Percentiles rank a stretch among this genome's conserved stretches.
Evolutionary conservation across 1,284 basidiomycete species (phyloP).

Genomic region (Kwoniella shivajii): DNA sequence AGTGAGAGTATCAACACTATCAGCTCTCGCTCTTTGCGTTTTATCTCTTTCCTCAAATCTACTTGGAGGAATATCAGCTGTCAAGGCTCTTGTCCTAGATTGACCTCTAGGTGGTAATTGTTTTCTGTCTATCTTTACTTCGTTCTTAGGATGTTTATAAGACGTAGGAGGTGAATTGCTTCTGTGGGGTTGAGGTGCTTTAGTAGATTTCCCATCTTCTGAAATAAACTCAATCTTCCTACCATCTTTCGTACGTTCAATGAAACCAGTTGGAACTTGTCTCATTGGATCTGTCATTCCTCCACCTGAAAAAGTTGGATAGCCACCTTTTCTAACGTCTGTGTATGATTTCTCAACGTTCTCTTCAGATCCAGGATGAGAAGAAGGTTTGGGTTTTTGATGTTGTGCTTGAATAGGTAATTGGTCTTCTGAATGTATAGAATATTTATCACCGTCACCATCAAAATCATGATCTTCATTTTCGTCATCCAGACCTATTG

Average conservation of each 20-base stretch:
- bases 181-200: background rate
- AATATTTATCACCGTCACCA: constrained; percentile 6
- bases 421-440: background rate
- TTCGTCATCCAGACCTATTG: constrained; percentile 25
- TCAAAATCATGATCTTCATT: constrained; percentile 1
- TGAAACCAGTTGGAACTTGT: constrained; percentile 30
- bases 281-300: constrained; percentile 24
- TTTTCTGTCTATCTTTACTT: background rate
- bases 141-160: background rate
- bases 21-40: background rate
- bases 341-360: background rate
- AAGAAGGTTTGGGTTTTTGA: background rate
- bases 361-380: background rate
- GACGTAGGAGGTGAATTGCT: background rate
- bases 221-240: constrained; percentile 18
- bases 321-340: constrained; percentile 36
- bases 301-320: constrained; percentile 38
- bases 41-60: background rate
- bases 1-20: background rate
- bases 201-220: too few species aligned
- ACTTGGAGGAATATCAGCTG: background rate
- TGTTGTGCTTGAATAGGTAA: background rate
- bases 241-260: constrained; percentile 24
- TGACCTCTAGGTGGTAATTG: constrained; percentile 6
- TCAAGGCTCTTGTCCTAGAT: background rate